These are phyloP conservation scores for Neotropicomus parvogracilis DNA, from an alignment of 1,284 basidiomycete genomes.

Conservation along the genomic window DNA sequence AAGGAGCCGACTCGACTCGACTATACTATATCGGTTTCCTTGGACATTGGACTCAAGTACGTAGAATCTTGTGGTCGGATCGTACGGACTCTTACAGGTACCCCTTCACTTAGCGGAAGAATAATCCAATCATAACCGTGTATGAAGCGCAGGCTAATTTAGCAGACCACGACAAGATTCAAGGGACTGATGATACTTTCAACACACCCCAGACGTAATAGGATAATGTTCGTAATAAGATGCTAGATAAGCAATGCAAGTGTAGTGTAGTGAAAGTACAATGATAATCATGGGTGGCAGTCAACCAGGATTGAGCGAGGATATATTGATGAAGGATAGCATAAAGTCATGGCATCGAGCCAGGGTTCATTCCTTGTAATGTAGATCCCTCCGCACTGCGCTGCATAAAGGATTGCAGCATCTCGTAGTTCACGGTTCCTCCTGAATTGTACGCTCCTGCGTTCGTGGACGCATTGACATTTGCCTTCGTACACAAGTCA, in stretches of 20 bases:
- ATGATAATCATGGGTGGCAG: background rate
- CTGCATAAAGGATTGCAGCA: constrained; percentile 63
- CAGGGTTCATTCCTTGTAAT: constrained; percentile 19
- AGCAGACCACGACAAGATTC: constrained; percentile 77
- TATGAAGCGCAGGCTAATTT: constrained; percentile 78
- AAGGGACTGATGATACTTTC: constrained; percentile 60
- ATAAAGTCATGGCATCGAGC: constrained; percentile 10
- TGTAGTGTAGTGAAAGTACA: constrained; percentile 20
- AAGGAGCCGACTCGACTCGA: constrained; percentile 65
- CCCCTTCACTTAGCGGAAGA: constrained; percentile 49
- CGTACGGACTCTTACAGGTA: background rate
- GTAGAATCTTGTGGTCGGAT: background rate
- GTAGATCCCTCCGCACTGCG: constrained; percentile 41
- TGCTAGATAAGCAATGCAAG: constrained; percentile 8
- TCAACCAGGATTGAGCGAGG: background rate
- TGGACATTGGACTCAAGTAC: constrained; percentile 74
- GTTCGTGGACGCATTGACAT: constrained; percentile 4
- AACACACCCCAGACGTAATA: constrained; percentile 36
- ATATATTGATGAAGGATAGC: background rate
- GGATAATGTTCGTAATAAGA: constrained; percentile 6
- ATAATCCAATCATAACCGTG: constrained; percentile 66
- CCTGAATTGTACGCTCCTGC: constrained; percentile 16
- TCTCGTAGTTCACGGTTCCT: constrained; percentile 45
- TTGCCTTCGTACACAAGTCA: constrained; percentile 13
- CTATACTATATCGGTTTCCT: constrained; percentile 78